These are phyloP conservation scores for Leavenworthia alabamica DNA, from an alignment of 345 rosid species.

Conservation along the genomic window DNA sequence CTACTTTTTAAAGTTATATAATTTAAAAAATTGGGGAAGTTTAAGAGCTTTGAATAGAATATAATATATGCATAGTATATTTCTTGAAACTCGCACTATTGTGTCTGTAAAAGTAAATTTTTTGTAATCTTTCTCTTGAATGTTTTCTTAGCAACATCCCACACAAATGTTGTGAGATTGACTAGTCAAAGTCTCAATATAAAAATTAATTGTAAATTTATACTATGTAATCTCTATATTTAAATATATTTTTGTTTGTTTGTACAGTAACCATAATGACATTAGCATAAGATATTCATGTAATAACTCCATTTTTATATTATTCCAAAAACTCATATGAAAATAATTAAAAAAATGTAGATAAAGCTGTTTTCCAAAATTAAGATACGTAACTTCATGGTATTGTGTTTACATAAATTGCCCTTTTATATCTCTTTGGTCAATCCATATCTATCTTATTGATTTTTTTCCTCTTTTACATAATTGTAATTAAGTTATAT, in stretches of 20 bases:
- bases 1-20: not conserved
- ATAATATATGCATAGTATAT: not conserved
- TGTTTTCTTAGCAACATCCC: constrained; percentile 23
- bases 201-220: not conserved
- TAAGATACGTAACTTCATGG: not conserved
- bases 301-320: not conserved
- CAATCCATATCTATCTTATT: constrained; percentile 1
- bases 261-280: not conserved
- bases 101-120: not conserved
- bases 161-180: constrained; percentile 8
- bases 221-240: not conserved
- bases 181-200: constrained; percentile 24
- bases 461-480: not conserved
- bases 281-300: not conserved
- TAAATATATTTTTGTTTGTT: not conserved
- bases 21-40: not conserved
- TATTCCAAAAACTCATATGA: not conserved
- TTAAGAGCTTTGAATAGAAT: not conserved
- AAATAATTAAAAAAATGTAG: not conserved
- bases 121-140: not conserved
- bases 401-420: not conserved
- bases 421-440: not conserved
- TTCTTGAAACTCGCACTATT: constrained; percentile 6
- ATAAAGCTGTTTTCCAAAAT: constrained; percentile 7
- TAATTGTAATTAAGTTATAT: not conserved